Evolutionary conservation across 2,329 filamentous ascomycete genomes (phyloP).

Genomic region (Calonectria pteridis): DNA sequence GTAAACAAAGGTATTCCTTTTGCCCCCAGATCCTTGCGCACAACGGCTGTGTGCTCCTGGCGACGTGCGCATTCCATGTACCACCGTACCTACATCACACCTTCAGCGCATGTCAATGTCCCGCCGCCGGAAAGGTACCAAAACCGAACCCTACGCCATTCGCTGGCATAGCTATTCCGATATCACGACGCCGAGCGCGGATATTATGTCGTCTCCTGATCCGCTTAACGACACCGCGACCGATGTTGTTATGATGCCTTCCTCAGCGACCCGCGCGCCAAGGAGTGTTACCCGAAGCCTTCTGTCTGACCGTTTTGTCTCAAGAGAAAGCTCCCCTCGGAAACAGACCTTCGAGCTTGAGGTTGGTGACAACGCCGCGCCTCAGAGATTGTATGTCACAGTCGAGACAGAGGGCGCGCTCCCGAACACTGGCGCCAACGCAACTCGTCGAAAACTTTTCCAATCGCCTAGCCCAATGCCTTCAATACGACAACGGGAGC

Average conservation of each 20-base stretch:
- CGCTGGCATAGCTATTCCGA: conserved; percentile 53
- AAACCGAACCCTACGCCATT: conserved; percentile 46
- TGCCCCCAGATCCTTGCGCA: conserved; percentile 34
- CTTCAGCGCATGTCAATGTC: conserved; percentile 45
- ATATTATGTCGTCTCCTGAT: conserved; percentile 65
- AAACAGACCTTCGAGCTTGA: conserved; percentile 71
- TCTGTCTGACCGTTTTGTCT: conserved; percentile 53
- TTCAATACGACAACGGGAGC: conserved; percentile 50
- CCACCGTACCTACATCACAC: conserved; percentile 28
- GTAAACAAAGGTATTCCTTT: conserved; percentile 46
- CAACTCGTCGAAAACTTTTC: conserved; percentile 57
- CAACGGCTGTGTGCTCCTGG: conserved; percentile 26
- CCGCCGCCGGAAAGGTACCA: conserved; percentile 40
- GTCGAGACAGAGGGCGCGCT: conserved; percentile 63
- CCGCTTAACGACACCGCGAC: conserved; percentile 58
- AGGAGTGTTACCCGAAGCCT: conserved; percentile 62
- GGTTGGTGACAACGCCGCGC: conserved; percentile 62
- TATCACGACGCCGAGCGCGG: conserved; percentile 54
- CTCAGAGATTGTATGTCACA: conserved; percentile 67
- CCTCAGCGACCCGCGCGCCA: conserved; percentile 57
- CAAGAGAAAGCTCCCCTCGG: conserved; percentile 60
- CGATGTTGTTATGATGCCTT: conserved; percentile 50
- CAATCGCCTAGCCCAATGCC: conserved; percentile 57
- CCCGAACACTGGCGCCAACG: conserved; percentile 48
- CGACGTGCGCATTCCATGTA: conserved; percentile 39